phyloP scores from a whole-genome alignment of 768 basidiomycete genomes.

The Gloeostereum incarnatum region DNA sequence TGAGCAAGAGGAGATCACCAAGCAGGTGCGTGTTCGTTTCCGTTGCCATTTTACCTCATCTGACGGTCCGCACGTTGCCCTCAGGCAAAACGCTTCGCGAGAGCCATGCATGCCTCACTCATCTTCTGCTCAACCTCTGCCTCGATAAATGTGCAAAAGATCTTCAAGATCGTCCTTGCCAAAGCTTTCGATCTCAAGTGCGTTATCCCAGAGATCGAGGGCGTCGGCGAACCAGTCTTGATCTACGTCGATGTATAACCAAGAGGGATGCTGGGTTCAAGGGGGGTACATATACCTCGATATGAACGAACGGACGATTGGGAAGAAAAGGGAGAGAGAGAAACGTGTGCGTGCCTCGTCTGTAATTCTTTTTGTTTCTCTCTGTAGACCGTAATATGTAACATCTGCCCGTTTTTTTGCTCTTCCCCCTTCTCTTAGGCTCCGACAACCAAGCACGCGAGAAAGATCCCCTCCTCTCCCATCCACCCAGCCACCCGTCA shows the following conservation, averaged over 20 bases:
- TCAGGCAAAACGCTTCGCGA: slow-evolving; percentile 94
- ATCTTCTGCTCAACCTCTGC: slow-evolving; percentile 99
- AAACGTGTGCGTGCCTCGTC: too few relatives aligned
- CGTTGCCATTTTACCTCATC: slow-evolving; percentile 1
- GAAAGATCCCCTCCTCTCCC: too few relatives aligned
- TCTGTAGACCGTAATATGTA: too few relatives aligned
- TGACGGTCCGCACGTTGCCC: slow-evolving; percentile 4
- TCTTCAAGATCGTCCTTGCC: slow-evolving; percentile 95
- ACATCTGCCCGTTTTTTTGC: too few relatives aligned
- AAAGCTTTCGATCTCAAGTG: slow-evolving; percentile 99
- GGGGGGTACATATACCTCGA: too few relatives aligned
- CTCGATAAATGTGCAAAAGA: slow-evolving; percentile 99
- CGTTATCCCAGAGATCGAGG: slow-evolving; percentile 95
- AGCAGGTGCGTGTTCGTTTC: slow-evolving; percentile 59
- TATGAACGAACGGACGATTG: too few relatives aligned
- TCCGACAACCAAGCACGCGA: too few relatives aligned
- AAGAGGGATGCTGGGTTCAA: too few relatives aligned
- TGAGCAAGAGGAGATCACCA: slow-evolving; percentile 99
- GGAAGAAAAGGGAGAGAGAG: too few relatives aligned
- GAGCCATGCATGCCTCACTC: slow-evolving; percentile 98
- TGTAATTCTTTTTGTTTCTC: too few relatives aligned
- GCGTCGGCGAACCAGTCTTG: slow-evolving; percentile 91
- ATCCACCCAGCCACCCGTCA: too few relatives aligned
- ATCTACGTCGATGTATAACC: slow-evolving; percentile 89
- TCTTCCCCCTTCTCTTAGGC: too few relatives aligned